Evolutionary conservation across 164 flowering plant species (phyloP).

Genomic region (Chimonanthus salicifolius): DNA sequence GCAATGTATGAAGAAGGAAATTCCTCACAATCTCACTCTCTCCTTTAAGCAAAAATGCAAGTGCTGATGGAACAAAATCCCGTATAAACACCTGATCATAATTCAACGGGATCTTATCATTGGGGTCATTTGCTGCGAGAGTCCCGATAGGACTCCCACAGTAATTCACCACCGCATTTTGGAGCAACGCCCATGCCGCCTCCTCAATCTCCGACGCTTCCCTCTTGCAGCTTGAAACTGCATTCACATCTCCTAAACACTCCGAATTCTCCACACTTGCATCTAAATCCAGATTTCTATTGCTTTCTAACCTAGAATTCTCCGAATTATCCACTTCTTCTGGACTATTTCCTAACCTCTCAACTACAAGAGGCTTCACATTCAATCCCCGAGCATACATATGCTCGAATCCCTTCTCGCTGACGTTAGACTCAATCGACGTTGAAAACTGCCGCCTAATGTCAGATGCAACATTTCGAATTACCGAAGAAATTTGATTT

Average conservation of each 20-base stretch:
- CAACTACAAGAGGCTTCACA: slow-evolving; percentile 55
- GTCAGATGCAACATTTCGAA: slow-evolving; percentile 13
- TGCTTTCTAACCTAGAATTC: not conserved
- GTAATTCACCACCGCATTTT: slow-evolving; percentile 59
- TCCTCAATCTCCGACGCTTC: slow-evolving; percentile 55
- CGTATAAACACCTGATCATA: slow-evolving; percentile 94
- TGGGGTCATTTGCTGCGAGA: slow-evolving; percentile 81
- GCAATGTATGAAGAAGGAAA: slow-evolving; percentile 87
- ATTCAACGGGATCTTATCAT: slow-evolving; percentile 59
- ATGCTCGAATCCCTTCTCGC: slow-evolving; percentile 52
- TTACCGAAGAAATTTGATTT: slow-evolving; percentile 18
- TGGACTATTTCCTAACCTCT: slow-evolving; percentile 22
- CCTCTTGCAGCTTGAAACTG: slow-evolving; percentile 20
- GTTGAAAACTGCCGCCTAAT: slow-evolving; percentile 46
- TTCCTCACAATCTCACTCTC: slow-evolving; percentile 89
- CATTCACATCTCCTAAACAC: not conserved
- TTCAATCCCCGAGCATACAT: slow-evolving; percentile 53
- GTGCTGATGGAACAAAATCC: slow-evolving; percentile 91
- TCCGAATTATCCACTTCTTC: not conserved
- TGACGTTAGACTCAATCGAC: slow-evolving; percentile 48
- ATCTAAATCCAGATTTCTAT: not conserved
- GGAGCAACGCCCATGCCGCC: slow-evolving; percentile 78
- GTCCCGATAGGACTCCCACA: slow-evolving; percentile 91
- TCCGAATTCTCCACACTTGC: slow-evolving; percentile 18
- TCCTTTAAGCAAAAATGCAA: slow-evolving; percentile 87